phyloP scores from a whole-genome alignment of 1,284 basidiomycete genomes.

The Fomitopsis betulina region DNA sequence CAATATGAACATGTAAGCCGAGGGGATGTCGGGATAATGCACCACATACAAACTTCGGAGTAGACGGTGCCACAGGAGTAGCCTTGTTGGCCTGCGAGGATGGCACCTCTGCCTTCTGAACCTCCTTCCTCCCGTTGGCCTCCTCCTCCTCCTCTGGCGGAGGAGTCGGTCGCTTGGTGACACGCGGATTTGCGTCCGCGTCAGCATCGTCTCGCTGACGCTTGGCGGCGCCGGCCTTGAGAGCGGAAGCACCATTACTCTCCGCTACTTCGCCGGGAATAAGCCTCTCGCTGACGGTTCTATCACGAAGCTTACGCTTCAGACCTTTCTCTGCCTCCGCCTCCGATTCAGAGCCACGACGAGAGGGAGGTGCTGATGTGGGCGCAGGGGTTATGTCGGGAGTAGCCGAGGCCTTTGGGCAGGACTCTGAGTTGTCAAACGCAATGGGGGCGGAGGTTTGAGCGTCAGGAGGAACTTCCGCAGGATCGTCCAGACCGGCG shows the following conservation, averaged over 20 bases:
- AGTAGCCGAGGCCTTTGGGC: neutral
- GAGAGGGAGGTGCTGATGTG: neutral
- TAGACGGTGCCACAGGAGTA: slow-evolving; percentile 17
- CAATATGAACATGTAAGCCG: neutral
- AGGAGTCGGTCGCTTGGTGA: slow-evolving; percentile 61
- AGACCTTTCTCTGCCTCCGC: slow-evolving; percentile 52
- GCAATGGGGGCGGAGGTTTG: slow-evolving; percentile 8
- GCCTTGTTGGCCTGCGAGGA: slow-evolving; percentile 4
- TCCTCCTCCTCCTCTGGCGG: slow-evolving; percentile 43
- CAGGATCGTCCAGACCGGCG: slow-evolving; percentile 21
- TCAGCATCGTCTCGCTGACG: slow-evolving; percentile 51
- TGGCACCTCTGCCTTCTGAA: slow-evolving; percentile 1
- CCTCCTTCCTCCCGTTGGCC: slow-evolving; percentile 6
- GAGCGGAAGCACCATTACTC: slow-evolving; percentile 6
- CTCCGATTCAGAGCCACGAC: slow-evolving; percentile 21
- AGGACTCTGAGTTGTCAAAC: slow-evolving; percentile 11
- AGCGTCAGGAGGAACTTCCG: slow-evolving; percentile 20
- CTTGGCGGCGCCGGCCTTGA: slow-evolving; percentile 33
- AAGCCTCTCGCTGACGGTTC: slow-evolving; percentile 34
- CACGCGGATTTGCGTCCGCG: slow-evolving; percentile 52
- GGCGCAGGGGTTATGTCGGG: neutral
- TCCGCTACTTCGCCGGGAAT: slow-evolving; percentile 15
- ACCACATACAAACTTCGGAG: slow-evolving; percentile 44
- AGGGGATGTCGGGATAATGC: neutral
- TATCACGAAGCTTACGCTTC: slow-evolving; percentile 57